Evolutionary conservation across 2,329 filamentous ascomycete genomes (phyloP).

Genomic region (Scytalidium sp.): DNA sequence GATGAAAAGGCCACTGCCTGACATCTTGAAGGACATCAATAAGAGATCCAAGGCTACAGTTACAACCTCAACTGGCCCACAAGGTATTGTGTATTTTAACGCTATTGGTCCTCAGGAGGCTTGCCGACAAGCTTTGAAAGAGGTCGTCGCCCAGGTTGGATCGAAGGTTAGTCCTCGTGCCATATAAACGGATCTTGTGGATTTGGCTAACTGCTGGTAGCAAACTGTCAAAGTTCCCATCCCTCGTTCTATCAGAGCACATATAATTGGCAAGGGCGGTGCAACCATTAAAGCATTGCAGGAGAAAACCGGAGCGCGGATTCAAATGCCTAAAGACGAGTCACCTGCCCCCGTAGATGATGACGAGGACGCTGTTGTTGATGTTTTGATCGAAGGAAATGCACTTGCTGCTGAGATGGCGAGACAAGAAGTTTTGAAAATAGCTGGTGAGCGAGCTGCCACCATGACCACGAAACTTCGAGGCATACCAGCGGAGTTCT

Average conservation of each 20-base stretch:
- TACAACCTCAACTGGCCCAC: slow-evolving; percentile 70
- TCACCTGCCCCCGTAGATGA: slow-evolving; percentile 53
- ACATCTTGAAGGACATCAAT: slow-evolving; percentile 89
- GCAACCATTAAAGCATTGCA: slow-evolving; percentile 87
- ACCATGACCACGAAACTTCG: slow-evolving; percentile 79
- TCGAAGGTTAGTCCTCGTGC: slow-evolving; percentile 60
- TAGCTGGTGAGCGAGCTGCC: slow-evolving; percentile 81
- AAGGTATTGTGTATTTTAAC: slow-evolving; percentile 75
- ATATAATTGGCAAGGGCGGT: slow-evolving; percentile 92
- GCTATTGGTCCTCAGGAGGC: slow-evolving; percentile 80
- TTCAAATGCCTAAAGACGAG: slow-evolving; percentile 83
- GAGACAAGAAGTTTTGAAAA: slow-evolving; percentile 77
- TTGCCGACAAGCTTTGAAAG: slow-evolving; percentile 84
- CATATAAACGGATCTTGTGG: neutral
- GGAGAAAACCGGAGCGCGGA: slow-evolving; percentile 83
- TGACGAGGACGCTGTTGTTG: slow-evolving; percentile 77
- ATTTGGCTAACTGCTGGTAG: slow-evolving; percentile 32
- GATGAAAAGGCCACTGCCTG: slow-evolving; percentile 79
- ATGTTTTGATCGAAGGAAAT: slow-evolving; percentile 89
- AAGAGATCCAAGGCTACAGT: slow-evolving; percentile 85
- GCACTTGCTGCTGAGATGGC: slow-evolving; percentile 83
- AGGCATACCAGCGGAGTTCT: slow-evolving; percentile 86
- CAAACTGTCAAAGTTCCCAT: slow-evolving; percentile 73
- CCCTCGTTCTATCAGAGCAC: slow-evolving; percentile 76
- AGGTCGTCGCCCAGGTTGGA: slow-evolving; percentile 84